Base-by-base conservation (phyloP, 805 yeast genomes). In the Debaryomyces tyrocola region DNA sequence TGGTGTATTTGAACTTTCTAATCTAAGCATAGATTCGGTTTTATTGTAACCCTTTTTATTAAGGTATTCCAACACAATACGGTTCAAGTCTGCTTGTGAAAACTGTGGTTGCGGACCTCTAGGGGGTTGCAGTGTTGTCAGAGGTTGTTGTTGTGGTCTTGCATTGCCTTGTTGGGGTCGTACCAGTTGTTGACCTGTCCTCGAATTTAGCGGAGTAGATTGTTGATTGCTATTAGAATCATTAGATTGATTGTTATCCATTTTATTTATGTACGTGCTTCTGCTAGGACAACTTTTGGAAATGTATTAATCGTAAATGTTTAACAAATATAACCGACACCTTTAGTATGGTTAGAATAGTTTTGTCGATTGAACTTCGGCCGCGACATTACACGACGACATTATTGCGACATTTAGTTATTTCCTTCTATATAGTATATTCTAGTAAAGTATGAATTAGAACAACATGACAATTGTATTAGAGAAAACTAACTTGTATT, bases 41-140 rank as follows among this genome's bases (percentile, higher is more conserved):
- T 85, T 83, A 55, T 87, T 91, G 60, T 90, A 94, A 2, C 99
- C 99, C 64, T 91, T 90, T 59, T 94, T 92, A 63, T 84, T 87
- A 54, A 94, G 76, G 58, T 92, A 94, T 57, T 94, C 99, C 58
- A 94, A 74, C 29, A 94, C 98, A 60, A 94, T 89, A 52, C 94
- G 75, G 64, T 91, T 92, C 62, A 94, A 75, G 63, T 94, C 98
- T 4, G 92, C 90, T 41, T 88, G 90, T 0, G 96, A 83, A 49
- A 83, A 81, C 52, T 77, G 81, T 2, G 69, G 65, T 51, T 63
- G 74, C 43, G 60, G 70, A 29, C 55, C 54, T 21, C 64, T 47
- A 4, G 57, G 43, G 29, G 41, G 54, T 20, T 41, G 53, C 33
- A 46, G 49, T 18, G 48, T 33, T 18, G 36, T 36, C 41, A 41